Percentiles rank a stretch among this genome's conserved stretches.
Evolutionary conservation across 805 yeast genomes (phyloP).

Genomic region (Scheffersomyces amazonensis): DNA sequence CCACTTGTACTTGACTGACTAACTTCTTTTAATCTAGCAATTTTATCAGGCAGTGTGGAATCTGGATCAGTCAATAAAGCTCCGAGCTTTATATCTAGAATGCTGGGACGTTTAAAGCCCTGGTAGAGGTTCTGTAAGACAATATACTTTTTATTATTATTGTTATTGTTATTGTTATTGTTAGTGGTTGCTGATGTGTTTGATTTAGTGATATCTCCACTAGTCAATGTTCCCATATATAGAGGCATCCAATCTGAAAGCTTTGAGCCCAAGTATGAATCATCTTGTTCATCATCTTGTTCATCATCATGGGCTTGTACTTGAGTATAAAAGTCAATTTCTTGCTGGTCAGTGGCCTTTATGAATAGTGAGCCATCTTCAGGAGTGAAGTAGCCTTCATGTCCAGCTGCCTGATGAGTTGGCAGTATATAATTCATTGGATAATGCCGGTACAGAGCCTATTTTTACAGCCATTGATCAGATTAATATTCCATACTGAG

Average conservation of each 20-base stretch:
- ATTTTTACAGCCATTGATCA: no score
- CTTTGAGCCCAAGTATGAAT: slow-evolving; percentile 23
- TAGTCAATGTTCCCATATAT: slow-evolving; percentile 57
- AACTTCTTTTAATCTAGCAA: slow-evolving; percentile 57
- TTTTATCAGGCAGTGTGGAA: slow-evolving; percentile 56
- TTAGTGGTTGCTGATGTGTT: background rate
- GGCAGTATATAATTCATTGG: slow-evolving; percentile 11
- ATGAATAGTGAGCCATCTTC: slow-evolving; percentile 66
- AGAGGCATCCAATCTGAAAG: slow-evolving; percentile 60
- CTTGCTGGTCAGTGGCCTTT: slow-evolving; percentile 64
- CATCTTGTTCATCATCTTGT: slow-evolving; percentile 15
- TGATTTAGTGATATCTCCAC: slow-evolving; percentile 28
- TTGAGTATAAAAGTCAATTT: slow-evolving; percentile 68
- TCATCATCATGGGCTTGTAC: slow-evolving; percentile 15
- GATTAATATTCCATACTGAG: no score
- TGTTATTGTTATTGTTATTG: background rate
- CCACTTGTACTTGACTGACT: slow-evolving; percentile 79
- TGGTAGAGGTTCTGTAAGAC: slow-evolving; percentile 70
- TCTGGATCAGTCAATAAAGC: slow-evolving; percentile 60
- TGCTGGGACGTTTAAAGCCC: slow-evolving; percentile 63
- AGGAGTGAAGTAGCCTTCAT: slow-evolving; percentile 66
- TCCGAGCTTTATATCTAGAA: slow-evolving; percentile 86
- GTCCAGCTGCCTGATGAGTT: slow-evolving; percentile 89
- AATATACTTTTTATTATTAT: slow-evolving; percentile 34
- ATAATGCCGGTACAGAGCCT: no score